phyloP scores from a whole-genome alignment of 371 early-diverging fungal species.

The Syncephalis plumigaleata region DNA sequence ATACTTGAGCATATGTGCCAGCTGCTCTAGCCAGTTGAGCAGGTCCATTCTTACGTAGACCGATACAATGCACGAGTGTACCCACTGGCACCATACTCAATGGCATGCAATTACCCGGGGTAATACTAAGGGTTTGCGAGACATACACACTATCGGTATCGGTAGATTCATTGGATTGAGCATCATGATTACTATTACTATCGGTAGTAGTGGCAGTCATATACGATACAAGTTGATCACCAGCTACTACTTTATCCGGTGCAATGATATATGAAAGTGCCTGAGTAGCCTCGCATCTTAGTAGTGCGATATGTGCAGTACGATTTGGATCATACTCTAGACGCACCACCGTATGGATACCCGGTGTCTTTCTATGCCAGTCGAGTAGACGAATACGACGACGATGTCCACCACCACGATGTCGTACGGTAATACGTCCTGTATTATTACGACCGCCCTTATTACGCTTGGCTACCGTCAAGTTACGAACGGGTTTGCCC shows the following conservation, averaged over 20 bases:
- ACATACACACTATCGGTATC: no score
- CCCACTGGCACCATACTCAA: conserved; percentile 87
- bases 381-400: conserved; percentile 77
- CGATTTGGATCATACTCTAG: conserved; percentile 93
- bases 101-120: conserved; percentile 81
- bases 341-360: conserved; percentile 68
- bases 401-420: conserved; percentile 91
- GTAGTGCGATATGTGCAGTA: conserved; percentile 78
- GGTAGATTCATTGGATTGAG: no score
- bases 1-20: conserved; percentile 77
- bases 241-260: conserved; percentile 32
- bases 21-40: conserved; percentile 77
- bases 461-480: conserved; percentile 69
- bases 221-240: conserved; percentile 37
- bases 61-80: conserved; percentile 75
- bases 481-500: conserved; percentile 63
- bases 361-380: conserved; percentile 58
- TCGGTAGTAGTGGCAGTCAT: conserved; percentile 9
- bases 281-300: conserved; percentile 58
- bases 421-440: conserved; percentile 83
- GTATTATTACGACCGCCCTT: conserved; percentile 82
- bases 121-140: conserved; percentile 50
- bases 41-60: conserved; percentile 61
- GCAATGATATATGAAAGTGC: conserved; percentile 48
- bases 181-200: conserved; percentile 1